Percentiles rank a stretch among this genome's conserved stretches.
Conservation (phyloP, 345 rosid genomes). For the Pelargonium nanum region DNA sequence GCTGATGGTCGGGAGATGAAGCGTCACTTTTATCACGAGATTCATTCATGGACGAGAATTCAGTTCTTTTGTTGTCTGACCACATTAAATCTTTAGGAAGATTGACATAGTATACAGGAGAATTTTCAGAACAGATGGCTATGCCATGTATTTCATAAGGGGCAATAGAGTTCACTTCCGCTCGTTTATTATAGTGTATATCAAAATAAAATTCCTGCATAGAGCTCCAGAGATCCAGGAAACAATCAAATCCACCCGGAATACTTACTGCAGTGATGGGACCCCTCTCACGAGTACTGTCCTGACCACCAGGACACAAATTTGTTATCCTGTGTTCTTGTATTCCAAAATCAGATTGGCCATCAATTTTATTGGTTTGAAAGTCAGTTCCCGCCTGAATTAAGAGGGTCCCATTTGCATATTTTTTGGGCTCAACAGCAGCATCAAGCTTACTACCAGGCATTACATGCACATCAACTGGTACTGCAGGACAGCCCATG, state of each 20-base stretch:
- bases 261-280: conserved; percentile 56
- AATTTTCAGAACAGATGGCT: conserved; percentile 81
- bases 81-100: conserved; percentile 65
- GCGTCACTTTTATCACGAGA: conserved; percentile 23
- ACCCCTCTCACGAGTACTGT: conserved; percentile 41
- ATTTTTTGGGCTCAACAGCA: conserved; percentile 14
- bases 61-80: conserved; percentile 30
- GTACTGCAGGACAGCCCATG: conserved; percentile 12
- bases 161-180: conserved; percentile 32
- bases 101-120: conserved; percentile 74
- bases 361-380: conserved; percentile 12
- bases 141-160: conserved; percentile 78
- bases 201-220: conserved; percentile 72
- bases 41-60: conserved; percentile 18
- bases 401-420: conserved; percentile 7
- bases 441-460: conserved; percentile 13
- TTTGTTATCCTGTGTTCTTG: conserved; percentile 11
- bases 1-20: conserved; percentile 23
- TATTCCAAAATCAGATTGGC: conserved; percentile 9
- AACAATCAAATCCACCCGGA: conserved; percentile 76
- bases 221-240: conserved; percentile 72
- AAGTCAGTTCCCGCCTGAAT: conserved; percentile 14
- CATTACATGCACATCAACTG: conserved; percentile 20
- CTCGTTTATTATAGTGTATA: conserved; percentile 55
- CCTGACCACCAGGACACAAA: conserved; percentile 22